Conservation (phyloP, 108 stramenopile genomes). For the Cyclotella baltica region DNA sequence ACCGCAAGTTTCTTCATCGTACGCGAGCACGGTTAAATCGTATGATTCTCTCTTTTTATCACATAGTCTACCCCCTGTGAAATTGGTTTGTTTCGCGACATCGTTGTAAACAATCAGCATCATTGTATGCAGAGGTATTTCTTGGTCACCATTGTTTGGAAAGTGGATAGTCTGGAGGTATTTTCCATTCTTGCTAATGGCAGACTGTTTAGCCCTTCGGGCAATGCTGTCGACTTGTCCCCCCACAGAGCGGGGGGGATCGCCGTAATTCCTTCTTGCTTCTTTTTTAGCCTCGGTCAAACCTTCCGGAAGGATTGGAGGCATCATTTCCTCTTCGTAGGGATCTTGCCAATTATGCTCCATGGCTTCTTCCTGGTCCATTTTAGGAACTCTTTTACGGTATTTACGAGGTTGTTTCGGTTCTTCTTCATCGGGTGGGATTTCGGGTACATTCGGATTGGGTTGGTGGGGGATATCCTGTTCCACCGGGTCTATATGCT, state of each 20-base stretch:
- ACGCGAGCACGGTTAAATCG: slow-evolving; percentile 8
- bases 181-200: not conserved
- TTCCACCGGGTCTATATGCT: not conserved
- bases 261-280: not conserved
- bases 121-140: not conserved
- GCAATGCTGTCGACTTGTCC: not conserved
- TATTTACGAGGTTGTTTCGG: too few species aligned
- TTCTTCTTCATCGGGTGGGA: not conserved
- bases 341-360: too few species aligned
- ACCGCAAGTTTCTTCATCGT: not conserved
- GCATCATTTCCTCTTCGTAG: not conserved
- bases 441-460: too few species aligned
- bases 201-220: not conserved
- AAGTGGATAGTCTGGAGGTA: slow-evolving; percentile 1
- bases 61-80: not conserved
- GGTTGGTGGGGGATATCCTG: not conserved
- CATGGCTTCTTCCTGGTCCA: not conserved
- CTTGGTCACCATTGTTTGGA: not conserved
- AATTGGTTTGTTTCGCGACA: slow-evolving; percentile 8
- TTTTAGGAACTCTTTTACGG: too few species aligned
- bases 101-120: slow-evolving; percentile 1
- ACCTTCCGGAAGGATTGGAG: too few species aligned
- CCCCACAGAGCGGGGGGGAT: not conserved
- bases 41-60: not conserved
- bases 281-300: not conserved